Base-by-base conservation (phyloP, 2,329 filamentous ascomycete species). In the Ambrosiella xylebori region DNA sequence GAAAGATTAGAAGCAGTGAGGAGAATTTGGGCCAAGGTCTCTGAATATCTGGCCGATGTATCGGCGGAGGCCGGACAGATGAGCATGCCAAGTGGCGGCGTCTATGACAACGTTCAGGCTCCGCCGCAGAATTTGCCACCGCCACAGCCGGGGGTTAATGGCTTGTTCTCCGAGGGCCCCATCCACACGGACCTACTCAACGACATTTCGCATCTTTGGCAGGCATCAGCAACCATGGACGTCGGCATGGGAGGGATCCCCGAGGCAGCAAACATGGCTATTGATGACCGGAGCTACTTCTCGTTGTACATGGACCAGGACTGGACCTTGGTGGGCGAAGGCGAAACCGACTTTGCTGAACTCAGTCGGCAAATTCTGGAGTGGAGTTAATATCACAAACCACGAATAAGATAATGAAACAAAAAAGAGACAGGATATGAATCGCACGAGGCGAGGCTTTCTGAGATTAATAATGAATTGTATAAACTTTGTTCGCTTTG, bases 171-270 rank as follows among this genome's bases (percentile, higher is more conserved):
- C n/a, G 59, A 60, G 38, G 56, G 44, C 12, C 59, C 59, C 2
- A 58, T 60, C 9, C 59, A 60, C 39, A 60, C 59, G 4, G 59
- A 60, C 17, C 19, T 60, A 11, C 39, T 60, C 11, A 57, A 60
- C 45, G 59, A 60, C 15, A 60, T 60, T 13, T 60, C 59, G 15
- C 59, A 60, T 47, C 44, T 60, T 41, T 60, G 59, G 59, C 59
- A 60, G 40, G 54, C 49, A 3, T 54, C 58, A 3, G 51, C 27
- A 12, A 19, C 19, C 15, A 27, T 58, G 8, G 56, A 57, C 41
- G 49, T 60, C n/a, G 51, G 45, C 15, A 52, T 53, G 15, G 59
- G 59, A 3, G 56, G 52, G 13, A 44, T 60, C 27, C 56, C 51
- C 7, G 55, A 57, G 44, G 41, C 53, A 11, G 39, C 56, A 7